Percentiles rank a stretch among this genome's conserved stretches.
These are phyloP conservation scores for Fusarium nematophilum DNA, from an alignment of 2,329 filamentous ascomycete genomes.

Conservation along the genomic window DNA sequence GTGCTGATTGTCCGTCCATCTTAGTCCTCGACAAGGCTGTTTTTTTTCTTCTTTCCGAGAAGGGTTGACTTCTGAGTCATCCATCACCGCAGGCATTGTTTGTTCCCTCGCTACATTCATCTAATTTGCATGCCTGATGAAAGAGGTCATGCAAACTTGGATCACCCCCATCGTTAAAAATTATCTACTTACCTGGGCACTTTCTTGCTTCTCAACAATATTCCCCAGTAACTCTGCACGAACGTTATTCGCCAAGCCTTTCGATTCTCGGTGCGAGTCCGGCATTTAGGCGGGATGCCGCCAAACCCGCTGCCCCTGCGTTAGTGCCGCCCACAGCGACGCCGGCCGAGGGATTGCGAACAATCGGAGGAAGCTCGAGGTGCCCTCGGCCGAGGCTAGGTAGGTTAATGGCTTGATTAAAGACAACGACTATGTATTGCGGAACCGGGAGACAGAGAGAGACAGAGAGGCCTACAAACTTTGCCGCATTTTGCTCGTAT, in stretches of 20 bases:
- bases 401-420: neutral
- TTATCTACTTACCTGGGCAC: too few relatives aligned
- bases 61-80: too few relatives aligned
- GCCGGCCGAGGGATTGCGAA: neutral
- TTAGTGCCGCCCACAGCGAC: slow-evolving; percentile 16
- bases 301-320: slow-evolving; percentile 29
- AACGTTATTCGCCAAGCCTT: slow-evolving; percentile 1
- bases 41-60: too few relatives aligned
- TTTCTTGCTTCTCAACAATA: neutral
- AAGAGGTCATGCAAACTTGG: too few relatives aligned
- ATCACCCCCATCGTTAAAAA: too few relatives aligned
- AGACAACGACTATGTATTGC: neutral
- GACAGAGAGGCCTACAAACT: neutral
- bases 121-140: too few relatives aligned
- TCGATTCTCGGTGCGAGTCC: neutral
- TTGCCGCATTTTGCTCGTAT: neutral
- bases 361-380: neutral
- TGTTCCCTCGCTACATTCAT: too few relatives aligned
- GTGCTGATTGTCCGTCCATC: too few relatives aligned
- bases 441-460: too few relatives aligned
- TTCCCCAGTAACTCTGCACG: neutral
- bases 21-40: too few relatives aligned
- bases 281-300: slow-evolving; percentile 12
- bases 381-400: neutral
- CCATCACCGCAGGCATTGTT: too few relatives aligned